A percentile compares a stretch with the other conserved stretches of the same genome.
These are phyloP conservation scores for Taiwanofungus camphoratus DNA, from an alignment of 1,284 basidiomycete genomes.

Conservation along the genomic window DNA sequence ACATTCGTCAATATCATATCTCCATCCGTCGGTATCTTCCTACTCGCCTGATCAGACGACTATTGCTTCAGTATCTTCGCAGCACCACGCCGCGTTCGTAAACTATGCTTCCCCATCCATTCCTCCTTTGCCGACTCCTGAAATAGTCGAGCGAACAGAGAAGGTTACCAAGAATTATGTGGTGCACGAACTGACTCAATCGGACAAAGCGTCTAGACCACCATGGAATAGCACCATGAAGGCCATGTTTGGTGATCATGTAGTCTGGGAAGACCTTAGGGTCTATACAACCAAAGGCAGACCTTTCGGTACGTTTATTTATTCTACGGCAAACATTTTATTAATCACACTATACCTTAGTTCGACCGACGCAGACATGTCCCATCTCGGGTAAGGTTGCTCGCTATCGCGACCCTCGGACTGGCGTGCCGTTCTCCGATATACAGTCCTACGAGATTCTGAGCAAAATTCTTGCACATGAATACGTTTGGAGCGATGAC, in stretches of 20 bases:
- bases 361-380: constrained; percentile 55
- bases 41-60: constrained; percentile 1
- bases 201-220: constrained; percentile 41
- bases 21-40: constrained; percentile 5
- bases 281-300: constrained; percentile 56
- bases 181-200: constrained; percentile 52
- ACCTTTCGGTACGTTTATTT: constrained; percentile 45
- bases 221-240: constrained; percentile 68
- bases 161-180: constrained; percentile 58
- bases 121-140: constrained; percentile 15
- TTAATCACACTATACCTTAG: constrained; percentile 30
- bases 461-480: constrained; percentile 52
- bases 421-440: constrained; percentile 73
- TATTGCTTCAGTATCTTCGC: not conserved
- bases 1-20: not conserved
- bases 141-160: constrained; percentile 33
- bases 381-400: constrained; percentile 60
- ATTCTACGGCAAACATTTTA: constrained; percentile 1
- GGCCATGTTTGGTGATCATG: constrained; percentile 72
- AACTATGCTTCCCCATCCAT: constrained; percentile 13
- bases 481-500: constrained; percentile 57
- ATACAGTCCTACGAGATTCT: constrained; percentile 59
- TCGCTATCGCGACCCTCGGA: constrained; percentile 70
- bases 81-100: not conserved
- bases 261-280: constrained; percentile 62